Evolutionary conservation across 306 rosid species (phyloP), one percentile per base, ranked within the genome.

Genomic region (Quercus robur): DNA sequence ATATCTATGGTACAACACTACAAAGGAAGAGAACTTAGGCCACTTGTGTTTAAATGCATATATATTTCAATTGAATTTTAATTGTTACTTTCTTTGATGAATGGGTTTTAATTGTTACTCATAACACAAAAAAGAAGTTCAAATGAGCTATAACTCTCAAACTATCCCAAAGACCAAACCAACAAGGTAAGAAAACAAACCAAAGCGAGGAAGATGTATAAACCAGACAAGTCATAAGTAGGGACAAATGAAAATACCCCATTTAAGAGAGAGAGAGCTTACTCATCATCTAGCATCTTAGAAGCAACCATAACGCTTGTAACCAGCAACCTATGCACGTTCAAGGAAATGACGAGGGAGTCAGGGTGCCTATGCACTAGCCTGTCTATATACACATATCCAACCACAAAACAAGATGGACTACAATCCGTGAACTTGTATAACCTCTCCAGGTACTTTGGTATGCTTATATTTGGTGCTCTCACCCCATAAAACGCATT

Each of bases 331-430:
- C 99, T 84, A 80, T 95, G 99, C 5, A 95, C 91, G 56, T 93
- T 95, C 89, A 91, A 84, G 82, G 97, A 91, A 59, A 87, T 56
- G 56, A 95, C 90, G 13, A 95, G 94, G 46, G 98, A 95, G 85
- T 90, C 89, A 35, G 96, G 99, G 79, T 90, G 88, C 77, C 78
- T 88, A 71, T 95, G 98, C 26, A 90, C 66, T 23, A 93, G 74
- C 86, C 97, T 86, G 74, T 95, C 99, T 23, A 95, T 91, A 35
- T 93, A 93, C 75, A 89, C 97, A 79, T 85, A 95, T 10, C 91
- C 99, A 71, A 95, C 98, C 72, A 95, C 97, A 55, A 95, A 89
- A 74, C 99, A 93, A 1, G 99, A 93, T 1, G 99, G 99, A 87
- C 99, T 95, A 44, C 99, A 95, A 70, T 79, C 83, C 21, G 97